Evolutionary conservation across 495 filamentous ascomycete genomes (phyloP).

Genomic region (Penicillium longicatenatum): DNA sequence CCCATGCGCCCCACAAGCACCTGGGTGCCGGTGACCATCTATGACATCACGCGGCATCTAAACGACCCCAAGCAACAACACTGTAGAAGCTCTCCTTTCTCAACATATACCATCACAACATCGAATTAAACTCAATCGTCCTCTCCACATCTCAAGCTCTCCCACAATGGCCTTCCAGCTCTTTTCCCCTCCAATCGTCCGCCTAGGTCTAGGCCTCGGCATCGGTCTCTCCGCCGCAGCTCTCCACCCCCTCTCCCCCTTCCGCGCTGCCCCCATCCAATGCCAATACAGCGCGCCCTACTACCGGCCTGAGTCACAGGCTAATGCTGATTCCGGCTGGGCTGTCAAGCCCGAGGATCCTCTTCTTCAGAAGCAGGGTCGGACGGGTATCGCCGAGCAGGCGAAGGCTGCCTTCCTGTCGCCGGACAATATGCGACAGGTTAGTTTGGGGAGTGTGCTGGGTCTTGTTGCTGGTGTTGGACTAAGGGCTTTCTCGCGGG

Average conservation of each 20-base stretch:
- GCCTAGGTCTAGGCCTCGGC: constrained; percentile 45
- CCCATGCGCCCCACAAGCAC: constrained; percentile 2
- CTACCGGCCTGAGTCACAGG: constrained; percentile 17
- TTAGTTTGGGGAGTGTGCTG: constrained; percentile 68
- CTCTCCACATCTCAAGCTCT: background rate
- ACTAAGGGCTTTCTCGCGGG: constrained; percentile 73
- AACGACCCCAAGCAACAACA: background rate
- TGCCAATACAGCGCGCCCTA: constrained; percentile 40
- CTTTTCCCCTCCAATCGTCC: constrained; percentile 39
- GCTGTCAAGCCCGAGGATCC: constrained; percentile 26
- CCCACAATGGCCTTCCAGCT: constrained; percentile 30
- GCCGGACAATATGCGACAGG: constrained; percentile 60
- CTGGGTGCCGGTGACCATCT: constrained; percentile 5
- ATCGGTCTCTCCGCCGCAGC: constrained; percentile 35
- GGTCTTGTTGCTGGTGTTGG: constrained; percentile 71
- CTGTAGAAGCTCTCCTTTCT: background rate
- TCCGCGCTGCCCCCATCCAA: constrained; percentile 41
- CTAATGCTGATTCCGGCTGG: constrained; percentile 32
- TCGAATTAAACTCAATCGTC: background rate
- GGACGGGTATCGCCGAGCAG: constrained; percentile 13
- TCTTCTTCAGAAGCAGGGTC: constrained; percentile 31
- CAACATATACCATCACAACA: background rate
- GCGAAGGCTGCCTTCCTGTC: constrained; percentile 32
- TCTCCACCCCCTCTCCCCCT: constrained; percentile 39
- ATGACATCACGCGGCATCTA: constrained; percentile 19